phyloP scores from a whole-genome alignment of 257 asterid species.

The Leonotis leonurus region DNA sequence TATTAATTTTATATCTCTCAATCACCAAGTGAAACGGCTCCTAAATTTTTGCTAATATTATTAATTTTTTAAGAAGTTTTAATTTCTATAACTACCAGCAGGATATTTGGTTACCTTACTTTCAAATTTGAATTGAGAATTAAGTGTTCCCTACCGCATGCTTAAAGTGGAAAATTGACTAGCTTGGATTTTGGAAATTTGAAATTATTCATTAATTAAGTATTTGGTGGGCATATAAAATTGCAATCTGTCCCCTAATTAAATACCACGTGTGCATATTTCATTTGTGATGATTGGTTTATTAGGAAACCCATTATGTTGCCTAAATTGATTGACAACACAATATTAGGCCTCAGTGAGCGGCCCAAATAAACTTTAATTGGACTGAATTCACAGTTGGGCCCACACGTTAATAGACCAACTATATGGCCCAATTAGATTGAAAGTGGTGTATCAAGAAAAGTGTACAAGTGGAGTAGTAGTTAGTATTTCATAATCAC shows the following conservation, averaged over 20 bases:
- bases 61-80: too few relatives aligned
- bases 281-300: not conserved
- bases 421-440: not conserved
- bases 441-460: not conserved
- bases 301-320: not conserved
- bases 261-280: not conserved
- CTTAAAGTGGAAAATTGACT: not conserved
- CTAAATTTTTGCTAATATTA: too few relatives aligned
- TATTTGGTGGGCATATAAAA: not conserved
- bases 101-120: not conserved
- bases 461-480: too few relatives aligned
- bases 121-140: slow-evolving; percentile 19
- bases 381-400: not conserved
- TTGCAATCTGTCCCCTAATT: not conserved
- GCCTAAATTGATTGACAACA: not conserved
- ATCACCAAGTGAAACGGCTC: too few relatives aligned
- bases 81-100: not conserved
- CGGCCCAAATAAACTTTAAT: not conserved
- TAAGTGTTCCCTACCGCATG: not conserved
- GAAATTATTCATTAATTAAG: slow-evolving; percentile 6
- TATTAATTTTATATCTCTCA: too few relatives aligned
- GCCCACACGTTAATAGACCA: not conserved
- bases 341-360: too few relatives aligned
- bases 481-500: too few relatives aligned
- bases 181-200: not conserved